Evolutionary conservation across 1,139 yeast genomes (phyloP).

Genomic region (Blastobotrys raffinosifermentans): DNA sequence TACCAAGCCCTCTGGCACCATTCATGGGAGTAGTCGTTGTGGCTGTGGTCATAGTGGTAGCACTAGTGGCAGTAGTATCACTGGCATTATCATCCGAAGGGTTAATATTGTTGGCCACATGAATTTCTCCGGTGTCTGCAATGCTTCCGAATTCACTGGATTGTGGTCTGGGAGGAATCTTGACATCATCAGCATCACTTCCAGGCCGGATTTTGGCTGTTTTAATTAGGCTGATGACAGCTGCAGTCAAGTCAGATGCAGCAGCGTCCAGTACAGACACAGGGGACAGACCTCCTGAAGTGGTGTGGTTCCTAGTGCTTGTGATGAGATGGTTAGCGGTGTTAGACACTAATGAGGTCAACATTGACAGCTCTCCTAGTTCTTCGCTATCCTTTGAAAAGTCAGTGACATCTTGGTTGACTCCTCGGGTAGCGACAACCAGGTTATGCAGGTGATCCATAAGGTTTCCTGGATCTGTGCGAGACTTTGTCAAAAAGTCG

Average conservation of each 20-base stretch:
- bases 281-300: slow-evolving; percentile 62
- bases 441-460: slow-evolving; percentile 31
- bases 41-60: background rate
- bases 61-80: background rate
- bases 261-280: slow-evolving; percentile 71
- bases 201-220: slow-evolving; percentile 43
- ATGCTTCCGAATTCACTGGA: background rate
- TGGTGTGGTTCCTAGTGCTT: slow-evolving; percentile 69
- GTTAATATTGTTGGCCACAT: background rate
- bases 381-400: slow-evolving; percentile 18
- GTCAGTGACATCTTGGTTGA: slow-evolving; percentile 37
- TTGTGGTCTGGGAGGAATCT: slow-evolving; percentile 9
- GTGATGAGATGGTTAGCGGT: slow-evolving; percentile 74
- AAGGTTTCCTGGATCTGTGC: slow-evolving; percentile 22
- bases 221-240: slow-evolving; percentile 64
- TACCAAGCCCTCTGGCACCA: background rate
- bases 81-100: background rate
- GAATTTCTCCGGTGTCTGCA: background rate
- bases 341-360: slow-evolving; percentile 47
- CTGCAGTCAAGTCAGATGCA: slow-evolving; percentile 64
- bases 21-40: background rate
- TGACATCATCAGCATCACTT: slow-evolving; percentile 7
- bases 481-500: slow-evolving; percentile 29
- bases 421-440: slow-evolving; percentile 32
- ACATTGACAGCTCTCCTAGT: slow-evolving; percentile 21